Evolutionary conservation across 2,329 filamentous ascomycete genomes (phyloP), one percentile per base, ranked within the genome.

Genomic region (Seiridium cupressi): DNA sequence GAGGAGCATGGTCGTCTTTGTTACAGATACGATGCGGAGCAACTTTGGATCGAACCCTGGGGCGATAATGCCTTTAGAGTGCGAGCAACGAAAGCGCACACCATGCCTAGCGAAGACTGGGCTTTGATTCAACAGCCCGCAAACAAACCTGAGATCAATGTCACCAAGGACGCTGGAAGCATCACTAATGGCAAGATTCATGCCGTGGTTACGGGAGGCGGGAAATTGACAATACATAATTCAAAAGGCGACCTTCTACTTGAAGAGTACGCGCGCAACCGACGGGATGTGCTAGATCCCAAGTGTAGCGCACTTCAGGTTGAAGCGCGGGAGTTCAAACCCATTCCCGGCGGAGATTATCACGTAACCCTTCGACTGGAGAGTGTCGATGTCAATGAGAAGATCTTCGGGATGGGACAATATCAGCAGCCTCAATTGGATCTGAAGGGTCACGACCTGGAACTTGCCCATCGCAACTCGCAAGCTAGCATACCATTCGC

Each of bases 331-430:
- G 85, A 88, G 67, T 84, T 87, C 68, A 78, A 78, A 56, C 79
- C 83, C 0, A 78, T 81, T 2, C 71, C 78, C 0, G 84, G 84
- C 5, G 73, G 76, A 1, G 78, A 79, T 58, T 88, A 84, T 66
- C 80, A 84, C 57, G 73, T 89, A 7, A 88, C 84, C 0, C 75
- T 81, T 64, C 78, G 87, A 0, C 80, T 89, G 57, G 86, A 89
- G 68, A 58, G 81, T 1, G 68, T 83, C 57, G 70, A 81, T 57
- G 71, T 74, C 0, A 74, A 81, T 18, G 87, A 89, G 69, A 84
- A 81, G 67, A 82, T 89, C n/a, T 89, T 80, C 65, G 87, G 87
- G 26, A 89, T 89, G 86, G 87, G 87, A 0, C 87, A 89, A 70
- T 89, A 89, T 61, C 87, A 89, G 66, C 86, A 89, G 64, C 82